phyloP scores from a whole-genome alignment of 768 basidiomycete genomes.

The Tricholoma terreum region DNA sequence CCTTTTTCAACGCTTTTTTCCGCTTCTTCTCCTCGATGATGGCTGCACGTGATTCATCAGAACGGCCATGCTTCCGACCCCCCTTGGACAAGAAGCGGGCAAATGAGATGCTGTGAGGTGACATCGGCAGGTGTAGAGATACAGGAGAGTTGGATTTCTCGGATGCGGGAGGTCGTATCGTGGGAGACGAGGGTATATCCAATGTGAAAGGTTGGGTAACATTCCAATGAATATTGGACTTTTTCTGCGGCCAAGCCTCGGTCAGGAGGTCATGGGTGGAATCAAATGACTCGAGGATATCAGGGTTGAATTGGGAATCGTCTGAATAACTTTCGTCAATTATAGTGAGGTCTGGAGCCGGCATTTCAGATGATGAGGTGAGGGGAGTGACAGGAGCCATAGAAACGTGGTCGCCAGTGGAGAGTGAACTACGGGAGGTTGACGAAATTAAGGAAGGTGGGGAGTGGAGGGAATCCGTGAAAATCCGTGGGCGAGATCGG shows the following conservation, averaged over 20 bases:
- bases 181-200: background rate
- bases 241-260: conserved; percentile 29
- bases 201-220: conserved; percentile 2
- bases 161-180: background rate
- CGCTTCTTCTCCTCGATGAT: conserved; percentile 24
- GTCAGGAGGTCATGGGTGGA: conserved; percentile 8
- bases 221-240: conserved; percentile 19
- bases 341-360: conserved; percentile 29
- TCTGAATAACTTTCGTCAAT: conserved; percentile 33
- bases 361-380: conserved; percentile 24
- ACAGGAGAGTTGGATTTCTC: background rate
- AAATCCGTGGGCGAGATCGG: conserved; percentile 23
- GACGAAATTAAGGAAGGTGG: conserved; percentile 46
- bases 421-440: conserved; percentile 34
- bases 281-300: conserved; percentile 10
- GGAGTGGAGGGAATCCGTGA: conserved; percentile 12
- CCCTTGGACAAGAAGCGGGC: conserved; percentile 23
- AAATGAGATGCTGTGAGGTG: conserved; percentile 17
- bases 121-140: conserved; percentile 7
- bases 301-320: conserved; percentile 5
- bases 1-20: conserved; percentile 12
- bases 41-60: conserved; percentile 19
- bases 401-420: conserved; percentile 23
- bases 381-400: conserved; percentile 24
- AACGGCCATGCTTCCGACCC: conserved; percentile 11